These are phyloP conservation scores for Chamaecyparis obtusa DNA, from an alignment of 75 land plant genomes.

Conservation along the genomic window DNA sequence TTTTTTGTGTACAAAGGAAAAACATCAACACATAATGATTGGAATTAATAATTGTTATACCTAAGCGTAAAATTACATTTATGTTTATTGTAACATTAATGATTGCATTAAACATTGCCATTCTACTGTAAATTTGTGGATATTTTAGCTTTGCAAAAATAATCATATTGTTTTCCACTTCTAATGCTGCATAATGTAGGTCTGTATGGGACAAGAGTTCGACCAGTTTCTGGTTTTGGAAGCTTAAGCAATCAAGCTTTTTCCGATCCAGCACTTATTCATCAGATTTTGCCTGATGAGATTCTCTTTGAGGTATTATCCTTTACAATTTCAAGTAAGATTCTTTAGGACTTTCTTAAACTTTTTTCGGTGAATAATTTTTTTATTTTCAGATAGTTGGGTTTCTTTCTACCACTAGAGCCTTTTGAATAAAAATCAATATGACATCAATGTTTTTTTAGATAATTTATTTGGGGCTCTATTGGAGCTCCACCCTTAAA, in stretches of 20 bases:
- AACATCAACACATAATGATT: neutral
- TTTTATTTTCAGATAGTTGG: neutral
- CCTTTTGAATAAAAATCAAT: neutral
- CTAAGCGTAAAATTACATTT: neutral
- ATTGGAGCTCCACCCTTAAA: no score
- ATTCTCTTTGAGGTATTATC: conserved; percentile 72
- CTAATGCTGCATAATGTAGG: conserved; percentile 24
- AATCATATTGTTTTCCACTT: neutral
- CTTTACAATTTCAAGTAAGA: neutral
- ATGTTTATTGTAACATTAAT: neutral
- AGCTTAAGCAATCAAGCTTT: conserved; percentile 59
- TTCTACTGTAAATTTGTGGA: neutral
- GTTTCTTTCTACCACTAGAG: neutral
- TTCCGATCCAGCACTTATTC: conserved; percentile 69
- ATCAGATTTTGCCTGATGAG: conserved; percentile 82
- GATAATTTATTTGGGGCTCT: no score
- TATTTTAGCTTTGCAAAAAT: neutral
- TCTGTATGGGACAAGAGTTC: conserved; percentile 82
- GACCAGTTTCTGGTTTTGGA: conserved; percentile 80
- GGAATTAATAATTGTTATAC: neutral
- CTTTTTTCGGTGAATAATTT: neutral
- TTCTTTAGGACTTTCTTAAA: neutral
- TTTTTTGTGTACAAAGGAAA: neutral
- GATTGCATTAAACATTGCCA: neutral
- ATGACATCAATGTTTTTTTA: neutral